phyloP scores from a whole-genome alignment of 441 rosid genomes.

The Omphalea diandra region DNA sequence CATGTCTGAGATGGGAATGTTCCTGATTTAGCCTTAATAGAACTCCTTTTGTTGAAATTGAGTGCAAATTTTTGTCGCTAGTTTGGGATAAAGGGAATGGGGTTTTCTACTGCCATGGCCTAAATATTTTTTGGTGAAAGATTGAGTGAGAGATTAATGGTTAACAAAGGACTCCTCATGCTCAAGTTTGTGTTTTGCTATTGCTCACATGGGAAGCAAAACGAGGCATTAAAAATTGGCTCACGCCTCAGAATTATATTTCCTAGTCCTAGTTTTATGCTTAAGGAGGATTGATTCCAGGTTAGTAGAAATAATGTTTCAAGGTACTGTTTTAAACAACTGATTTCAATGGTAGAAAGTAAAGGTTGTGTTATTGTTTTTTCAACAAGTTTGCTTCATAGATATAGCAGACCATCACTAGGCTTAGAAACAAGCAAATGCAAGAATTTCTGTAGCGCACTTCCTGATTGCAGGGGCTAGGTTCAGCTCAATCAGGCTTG shows the following conservation, averaged over 20 bases:
- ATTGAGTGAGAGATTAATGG: background rate
- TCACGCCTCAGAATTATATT: no score
- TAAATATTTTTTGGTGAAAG: background rate
- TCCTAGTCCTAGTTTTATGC: background rate
- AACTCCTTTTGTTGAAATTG: background rate
- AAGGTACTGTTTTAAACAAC: background rate
- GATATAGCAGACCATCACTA: background rate
- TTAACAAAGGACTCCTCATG: no score
- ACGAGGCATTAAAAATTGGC: no score
- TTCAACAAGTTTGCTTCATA: background rate
- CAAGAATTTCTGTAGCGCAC: background rate
- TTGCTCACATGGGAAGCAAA: no score
- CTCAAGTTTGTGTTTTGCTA: no score
- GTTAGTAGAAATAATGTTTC: background rate
- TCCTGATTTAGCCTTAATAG: background rate
- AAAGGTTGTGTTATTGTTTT: background rate
- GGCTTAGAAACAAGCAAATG: background rate
- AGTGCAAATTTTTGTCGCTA: background rate
- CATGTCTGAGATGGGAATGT: background rate
- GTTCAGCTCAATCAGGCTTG: no score
- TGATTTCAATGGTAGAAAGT: background rate
- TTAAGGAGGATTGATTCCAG: background rate
- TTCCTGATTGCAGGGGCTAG: no score
- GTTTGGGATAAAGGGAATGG: background rate
- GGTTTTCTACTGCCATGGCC: background rate